Conservation (phyloP, 345 rosid species). For the Melaleuca alternifolia region DNA sequence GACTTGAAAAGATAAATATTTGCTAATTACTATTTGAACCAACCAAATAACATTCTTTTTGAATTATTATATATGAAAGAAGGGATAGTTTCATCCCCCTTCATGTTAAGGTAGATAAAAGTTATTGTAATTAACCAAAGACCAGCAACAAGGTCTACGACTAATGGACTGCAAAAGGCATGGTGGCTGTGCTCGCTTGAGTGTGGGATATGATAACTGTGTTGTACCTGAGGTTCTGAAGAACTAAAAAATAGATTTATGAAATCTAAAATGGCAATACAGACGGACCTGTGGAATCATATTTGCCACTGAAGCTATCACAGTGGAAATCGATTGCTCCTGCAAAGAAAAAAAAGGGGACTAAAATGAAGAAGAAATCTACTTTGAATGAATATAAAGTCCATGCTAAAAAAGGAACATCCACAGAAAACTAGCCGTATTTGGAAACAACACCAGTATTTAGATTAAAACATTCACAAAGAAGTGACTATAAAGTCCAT, state of each 20-base stretch:
- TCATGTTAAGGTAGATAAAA: not conserved
- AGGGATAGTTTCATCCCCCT: not conserved
- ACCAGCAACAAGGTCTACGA: not conserved
- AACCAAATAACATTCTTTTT: not conserved
- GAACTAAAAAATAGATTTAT: not conserved
- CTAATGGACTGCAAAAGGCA: not conserved
- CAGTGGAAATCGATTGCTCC: constrained; percentile 91
- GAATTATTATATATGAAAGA: not conserved
- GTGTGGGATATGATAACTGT: not conserved
- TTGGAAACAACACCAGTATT: not conserved
- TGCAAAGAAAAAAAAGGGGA: constrained; percentile 11
- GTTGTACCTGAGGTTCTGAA: not conserved
- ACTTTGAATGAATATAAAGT: not conserved
- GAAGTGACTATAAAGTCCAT: not conserved
- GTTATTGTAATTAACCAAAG: not conserved
- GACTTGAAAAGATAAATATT: not conserved
- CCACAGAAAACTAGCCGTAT: not conserved
- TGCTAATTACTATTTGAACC: not conserved
- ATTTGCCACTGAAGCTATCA: constrained; percentile 76
- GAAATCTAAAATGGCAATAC: not conserved
- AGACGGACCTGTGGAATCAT: constrained; percentile 78
- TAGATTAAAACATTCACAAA: not conserved
- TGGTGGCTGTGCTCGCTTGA: not conserved
- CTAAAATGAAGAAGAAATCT: not conserved
- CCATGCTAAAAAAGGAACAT: not conserved